Conservation (phyloP, 2,329 filamentous ascomycete species). For the Pyrenophora teres region DNA sequence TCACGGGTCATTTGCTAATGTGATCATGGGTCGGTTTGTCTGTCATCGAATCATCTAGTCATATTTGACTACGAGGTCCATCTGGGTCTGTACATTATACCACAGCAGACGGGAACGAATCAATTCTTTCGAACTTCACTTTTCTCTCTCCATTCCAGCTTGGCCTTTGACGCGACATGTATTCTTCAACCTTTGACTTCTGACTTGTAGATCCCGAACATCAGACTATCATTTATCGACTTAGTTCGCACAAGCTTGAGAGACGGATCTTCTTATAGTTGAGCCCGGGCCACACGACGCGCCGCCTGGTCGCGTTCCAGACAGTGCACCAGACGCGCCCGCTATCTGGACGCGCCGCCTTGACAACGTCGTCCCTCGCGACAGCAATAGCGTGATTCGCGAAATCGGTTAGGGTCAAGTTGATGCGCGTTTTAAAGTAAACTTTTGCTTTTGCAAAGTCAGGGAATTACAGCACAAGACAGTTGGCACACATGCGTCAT, state of each 20-base stretch:
- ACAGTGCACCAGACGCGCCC: neutral
- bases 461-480: too few relatives aligned
- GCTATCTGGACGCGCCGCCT: neutral
- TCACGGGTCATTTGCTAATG: slow-evolving; percentile 55
- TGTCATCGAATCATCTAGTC: slow-evolving; percentile 46
- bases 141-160: slow-evolving; percentile 28
- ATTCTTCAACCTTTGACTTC: neutral
- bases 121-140: slow-evolving; percentile 47
- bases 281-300: too few relatives aligned
- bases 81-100: slow-evolving; percentile 51
- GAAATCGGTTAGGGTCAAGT: neutral
- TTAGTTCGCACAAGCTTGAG: too few relatives aligned
- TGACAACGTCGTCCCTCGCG: neutral
- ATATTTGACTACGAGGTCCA: slow-evolving; percentile 47
- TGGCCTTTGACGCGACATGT: neutral
- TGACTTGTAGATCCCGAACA: too few relatives aligned
- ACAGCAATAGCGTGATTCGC: neutral
- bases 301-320: too few relatives aligned
- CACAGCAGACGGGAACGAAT: slow-evolving; percentile 49
- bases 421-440: neutral
- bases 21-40: slow-evolving; percentile 57
- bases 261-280: too few relatives aligned
- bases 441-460: too few relatives aligned
- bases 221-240: too few relatives aligned
- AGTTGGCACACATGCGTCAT: too few relatives aligned